Percentiles rank a stretch among this genome's conserved stretches.
These are phyloP conservation scores for Sclerotinia nivalis DNA, from an alignment of 2,329 filamentous ascomycete species.

Conservation along the genomic window DNA sequence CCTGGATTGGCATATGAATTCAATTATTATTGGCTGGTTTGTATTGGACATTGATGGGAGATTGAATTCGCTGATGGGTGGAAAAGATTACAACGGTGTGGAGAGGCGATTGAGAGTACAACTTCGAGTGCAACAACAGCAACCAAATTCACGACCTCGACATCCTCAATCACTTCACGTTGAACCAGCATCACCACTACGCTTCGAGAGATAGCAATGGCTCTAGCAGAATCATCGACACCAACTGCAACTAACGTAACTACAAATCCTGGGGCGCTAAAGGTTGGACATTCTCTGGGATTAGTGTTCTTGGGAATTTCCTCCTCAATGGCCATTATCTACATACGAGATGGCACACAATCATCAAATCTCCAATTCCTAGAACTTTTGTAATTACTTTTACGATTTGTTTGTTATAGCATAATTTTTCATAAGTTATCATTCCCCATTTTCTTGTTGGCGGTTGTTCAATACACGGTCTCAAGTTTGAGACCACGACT, in stretches of 20 bases:
- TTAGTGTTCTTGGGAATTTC: neutral
- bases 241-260: neutral
- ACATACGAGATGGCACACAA: neutral
- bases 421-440: neutral
- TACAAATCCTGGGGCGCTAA: neutral
- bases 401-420: neutral
- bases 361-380: neutral
- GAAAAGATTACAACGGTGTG: conserved; percentile 28
- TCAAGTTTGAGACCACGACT: neutral
- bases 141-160: neutral
- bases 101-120: neutral
- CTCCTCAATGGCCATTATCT: neutral
- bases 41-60: conserved; percentile 36
- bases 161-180: neutral
- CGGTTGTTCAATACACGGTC: neutral
- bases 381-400: neutral
- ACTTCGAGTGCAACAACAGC: neutral
- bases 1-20: conserved; percentile 39
- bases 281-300: neutral
- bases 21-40: conserved; percentile 33
- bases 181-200: neutral
- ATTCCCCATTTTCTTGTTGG: neutral
- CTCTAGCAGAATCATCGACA: neutral
- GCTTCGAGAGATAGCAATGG: neutral
- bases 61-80: conserved; percentile 36